Evolutionary conservation across 148 eudicot genomes (phyloP).

Genomic region (Rhododendron henanense): DNA sequence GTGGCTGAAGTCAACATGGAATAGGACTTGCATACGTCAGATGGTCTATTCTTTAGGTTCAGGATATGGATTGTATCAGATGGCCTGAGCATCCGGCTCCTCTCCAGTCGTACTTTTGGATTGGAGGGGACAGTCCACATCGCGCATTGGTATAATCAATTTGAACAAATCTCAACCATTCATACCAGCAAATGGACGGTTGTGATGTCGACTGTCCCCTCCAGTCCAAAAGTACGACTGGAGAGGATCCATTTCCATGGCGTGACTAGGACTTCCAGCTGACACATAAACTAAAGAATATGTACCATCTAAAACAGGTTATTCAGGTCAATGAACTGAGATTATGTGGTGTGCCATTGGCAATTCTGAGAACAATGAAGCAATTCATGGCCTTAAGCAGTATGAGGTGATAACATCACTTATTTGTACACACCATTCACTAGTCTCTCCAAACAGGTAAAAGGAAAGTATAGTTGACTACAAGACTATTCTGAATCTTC

Average conservation of each 20-base stretch:
- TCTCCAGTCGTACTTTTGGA: too few relatives aligned
- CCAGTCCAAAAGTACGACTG: too few relatives aligned
- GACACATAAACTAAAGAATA: background rate
- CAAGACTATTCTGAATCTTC: background rate
- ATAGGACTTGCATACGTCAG: background rate
- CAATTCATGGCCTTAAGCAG: background rate
- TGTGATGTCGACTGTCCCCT: too few relatives aligned
- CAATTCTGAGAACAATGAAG: background rate
- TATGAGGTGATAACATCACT: background rate
- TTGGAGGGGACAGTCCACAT: too few relatives aligned
- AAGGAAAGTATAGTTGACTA: background rate
- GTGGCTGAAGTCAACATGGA: slow-evolving; percentile 1
- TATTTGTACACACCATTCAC: background rate
- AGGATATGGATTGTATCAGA: background rate
- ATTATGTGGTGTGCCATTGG: background rate
- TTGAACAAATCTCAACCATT: too few relatives aligned
- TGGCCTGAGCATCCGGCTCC: background rate
- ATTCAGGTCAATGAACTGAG: background rate
- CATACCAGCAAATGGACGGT: too few relatives aligned
- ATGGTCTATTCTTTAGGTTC: background rate
- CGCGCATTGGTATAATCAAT: too few relatives aligned
- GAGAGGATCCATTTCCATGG: too few relatives aligned
- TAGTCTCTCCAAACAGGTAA: background rate
- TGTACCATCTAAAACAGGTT: background rate
- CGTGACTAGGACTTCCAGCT: background rate